These are phyloP conservation scores for Tulasnella sp. DNA, from an alignment of 768 basidiomycete genomes.

Conservation along the genomic window DNA sequence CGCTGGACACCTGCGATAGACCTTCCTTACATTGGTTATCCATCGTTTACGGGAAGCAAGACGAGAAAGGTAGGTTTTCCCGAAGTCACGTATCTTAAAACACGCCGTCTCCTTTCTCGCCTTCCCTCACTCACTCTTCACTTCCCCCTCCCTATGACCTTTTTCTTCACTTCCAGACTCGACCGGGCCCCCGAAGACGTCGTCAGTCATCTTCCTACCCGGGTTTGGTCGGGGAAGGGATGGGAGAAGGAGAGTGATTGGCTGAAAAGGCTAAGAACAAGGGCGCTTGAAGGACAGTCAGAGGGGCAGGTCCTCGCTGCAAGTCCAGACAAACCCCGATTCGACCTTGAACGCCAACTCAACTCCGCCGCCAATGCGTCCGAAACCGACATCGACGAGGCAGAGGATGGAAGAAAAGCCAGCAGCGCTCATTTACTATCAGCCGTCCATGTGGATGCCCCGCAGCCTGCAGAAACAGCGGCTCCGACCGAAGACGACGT, in stretches of 20 bases:
- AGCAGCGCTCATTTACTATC: not conserved
- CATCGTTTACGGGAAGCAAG: conserved; percentile 80
- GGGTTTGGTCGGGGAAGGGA: conserved; percentile 71
- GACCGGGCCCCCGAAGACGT: conserved; percentile 78
- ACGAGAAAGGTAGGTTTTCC: conserved; percentile 40
- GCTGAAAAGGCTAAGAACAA: conserved; percentile 38
- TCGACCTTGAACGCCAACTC: conserved; percentile 21
- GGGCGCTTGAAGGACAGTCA: conserved; percentile 29
- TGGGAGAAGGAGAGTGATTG: conserved; percentile 49
- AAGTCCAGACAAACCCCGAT: conserved; percentile 23
- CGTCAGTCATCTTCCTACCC: conserved; percentile 71
- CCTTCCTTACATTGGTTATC: conserved; percentile 78
- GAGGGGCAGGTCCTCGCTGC: conserved; percentile 35
- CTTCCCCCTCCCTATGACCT: conserved; percentile 29
- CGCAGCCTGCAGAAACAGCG: conserved; percentile 21
- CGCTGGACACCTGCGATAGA: conserved; percentile 43
- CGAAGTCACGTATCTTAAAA: not conserved
- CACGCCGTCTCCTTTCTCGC: not conserved
- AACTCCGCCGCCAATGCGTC: conserved; percentile 15
- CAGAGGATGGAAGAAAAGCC: conserved; percentile 6
- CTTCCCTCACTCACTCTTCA: not conserved
- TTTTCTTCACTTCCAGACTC: conserved; percentile 31
- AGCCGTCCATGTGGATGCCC: not conserved
- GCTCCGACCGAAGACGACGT: conserved; percentile 20
- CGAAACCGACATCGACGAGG: conserved; percentile 20